These are phyloP conservation scores for Aspergillus oerlinghausenensis DNA, from an alignment of 2,329 filamentous ascomycete species.

Conservation along the genomic window DNA sequence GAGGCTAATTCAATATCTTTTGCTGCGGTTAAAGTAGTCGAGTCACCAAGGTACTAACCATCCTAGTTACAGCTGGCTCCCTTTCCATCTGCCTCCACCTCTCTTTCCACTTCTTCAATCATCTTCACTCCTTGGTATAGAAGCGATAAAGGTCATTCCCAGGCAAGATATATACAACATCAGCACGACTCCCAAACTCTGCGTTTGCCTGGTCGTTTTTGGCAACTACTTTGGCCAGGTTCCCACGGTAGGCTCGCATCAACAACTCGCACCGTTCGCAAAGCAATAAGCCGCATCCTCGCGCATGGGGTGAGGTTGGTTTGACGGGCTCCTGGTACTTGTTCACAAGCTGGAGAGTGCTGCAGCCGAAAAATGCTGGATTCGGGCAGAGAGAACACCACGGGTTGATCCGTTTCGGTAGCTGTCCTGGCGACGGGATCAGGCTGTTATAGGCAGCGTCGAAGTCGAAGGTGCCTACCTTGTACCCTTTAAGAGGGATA, in stretches of 20 bases:
- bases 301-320: slow-evolving; percentile 3
- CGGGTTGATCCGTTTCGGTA: slow-evolving; percentile 10
- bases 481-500: slow-evolving; percentile 17
- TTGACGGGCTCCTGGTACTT: slow-evolving; percentile 11
- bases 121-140: slow-evolving; percentile 1
- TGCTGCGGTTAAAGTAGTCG: not conserved
- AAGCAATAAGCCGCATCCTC: slow-evolving; percentile 28
- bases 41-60: not conserved
- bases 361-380: slow-evolving; percentile 36
- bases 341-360: slow-evolving; percentile 6
- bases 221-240: slow-evolving; percentile 17
- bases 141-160: slow-evolving; percentile 16
- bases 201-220: slow-evolving; percentile 8
- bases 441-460: slow-evolving; percentile 23
- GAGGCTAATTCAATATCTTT: not conserved
- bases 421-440: slow-evolving; percentile 12
- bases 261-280: slow-evolving; percentile 24
- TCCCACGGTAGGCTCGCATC: slow-evolving; percentile 11
- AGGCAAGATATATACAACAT: slow-evolving; percentile 22
- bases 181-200: slow-evolving; percentile 19
- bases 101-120: not conserved
- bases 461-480: slow-evolving; percentile 17
- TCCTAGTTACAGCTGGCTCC: not conserved
- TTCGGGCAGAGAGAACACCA: slow-evolving; percentile 42
- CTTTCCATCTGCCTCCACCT: not conserved